Evolutionary conservation across 768 basidiomycete genomes (phyloP).

Genomic region (Calvatia gigantea): DNA sequence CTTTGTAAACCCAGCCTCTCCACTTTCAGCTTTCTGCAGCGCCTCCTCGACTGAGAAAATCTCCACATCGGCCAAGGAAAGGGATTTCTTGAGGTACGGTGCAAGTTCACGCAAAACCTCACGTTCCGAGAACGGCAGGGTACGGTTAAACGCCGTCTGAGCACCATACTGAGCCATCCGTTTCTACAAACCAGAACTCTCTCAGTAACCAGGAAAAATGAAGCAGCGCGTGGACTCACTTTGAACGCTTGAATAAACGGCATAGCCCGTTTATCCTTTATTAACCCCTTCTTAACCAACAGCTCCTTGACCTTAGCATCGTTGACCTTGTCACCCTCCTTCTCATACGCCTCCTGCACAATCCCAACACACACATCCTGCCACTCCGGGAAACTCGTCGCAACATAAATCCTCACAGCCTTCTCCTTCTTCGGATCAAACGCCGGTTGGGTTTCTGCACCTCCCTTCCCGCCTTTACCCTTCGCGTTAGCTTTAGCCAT

Average conservation of each 20-base stretch:
- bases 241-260: slow-evolving; percentile 93
- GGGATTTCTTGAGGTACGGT: slow-evolving; percentile 77
- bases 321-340: slow-evolving; percentile 64
- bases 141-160: slow-evolving; percentile 75
- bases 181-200: slow-evolving; percentile 48
- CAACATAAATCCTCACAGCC: slow-evolving; percentile 85
- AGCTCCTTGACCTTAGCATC: slow-evolving; percentile 72
- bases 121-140: slow-evolving; percentile 79
- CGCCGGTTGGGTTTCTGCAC: slow-evolving; percentile 33
- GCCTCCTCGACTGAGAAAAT: slow-evolving; percentile 71
- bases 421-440: slow-evolving; percentile 89
- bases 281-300: slow-evolving; percentile 68
- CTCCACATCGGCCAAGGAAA: slow-evolving; percentile 69
- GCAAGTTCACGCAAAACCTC: slow-evolving; percentile 66
- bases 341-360: slow-evolving; percentile 64
- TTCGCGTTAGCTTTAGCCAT: slow-evolving; percentile 66
- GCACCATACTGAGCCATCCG: slow-evolving; percentile 76
- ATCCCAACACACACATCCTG: slow-evolving; percentile 80
- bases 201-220: neutral
- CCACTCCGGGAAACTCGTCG: slow-evolving; percentile 91
- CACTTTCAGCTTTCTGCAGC: slow-evolving; percentile 35
- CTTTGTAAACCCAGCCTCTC: slow-evolving; percentile 56
- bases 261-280: slow-evolving; percentile 96
- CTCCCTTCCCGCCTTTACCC: slow-evolving; percentile 51
- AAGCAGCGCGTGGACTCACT: slow-evolving; percentile 56